Base-by-base conservation (phyloP, 2,329 filamentous ascomycete genomes). In the Aspergillus sp. region DNA sequence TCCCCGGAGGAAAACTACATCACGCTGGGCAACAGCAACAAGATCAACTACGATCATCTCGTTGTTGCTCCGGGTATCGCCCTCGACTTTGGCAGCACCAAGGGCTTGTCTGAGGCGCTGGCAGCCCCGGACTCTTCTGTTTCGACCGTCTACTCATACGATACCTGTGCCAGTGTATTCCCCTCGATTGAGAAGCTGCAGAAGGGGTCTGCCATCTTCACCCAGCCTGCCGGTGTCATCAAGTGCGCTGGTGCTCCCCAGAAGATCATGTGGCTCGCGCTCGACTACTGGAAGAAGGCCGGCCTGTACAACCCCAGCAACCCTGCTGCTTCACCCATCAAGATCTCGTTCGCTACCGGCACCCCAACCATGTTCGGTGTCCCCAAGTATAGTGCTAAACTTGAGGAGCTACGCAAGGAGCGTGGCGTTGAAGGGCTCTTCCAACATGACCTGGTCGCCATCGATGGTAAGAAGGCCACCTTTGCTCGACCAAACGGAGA, bases 191-290 rank as follows among this genome's bases (percentile, higher is more conserved):
- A 82, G 58, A 77, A 72, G 21, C 73, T 86, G 25, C 64, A 75
- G 7, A 76, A 77, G 57, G 84, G 84, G 3, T 73, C 66, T 4
- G 84, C 84, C 39, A 79, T 87, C 62, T 87, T 87, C 73, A 86
- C 83, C 1, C 84, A 85, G 61, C 84, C 84, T 2, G 76, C 81
- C 0, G 83, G 84, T 45, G 75, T 80, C 6, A 77, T 87, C 71
- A 87, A 87, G 71, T 87, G 84, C 61, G 84, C 84, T 2, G 84
- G 84, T 44, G 84, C 83, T 2, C 84, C 84, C 11, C 84, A 87
- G 62, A 87, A 87, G 72, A 74, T 81, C 65, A 82, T 87, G 82
- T 87, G 84, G 84, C 77, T 87, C 15, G 84, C 84, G 1, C 71
- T 85, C 43, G 82, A 86, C 65, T 71, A 83, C 70, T 87, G 84